phyloP scores from a whole-genome alignment of 108 stramenopile species.

The Cyclotella atomus region DNA sequence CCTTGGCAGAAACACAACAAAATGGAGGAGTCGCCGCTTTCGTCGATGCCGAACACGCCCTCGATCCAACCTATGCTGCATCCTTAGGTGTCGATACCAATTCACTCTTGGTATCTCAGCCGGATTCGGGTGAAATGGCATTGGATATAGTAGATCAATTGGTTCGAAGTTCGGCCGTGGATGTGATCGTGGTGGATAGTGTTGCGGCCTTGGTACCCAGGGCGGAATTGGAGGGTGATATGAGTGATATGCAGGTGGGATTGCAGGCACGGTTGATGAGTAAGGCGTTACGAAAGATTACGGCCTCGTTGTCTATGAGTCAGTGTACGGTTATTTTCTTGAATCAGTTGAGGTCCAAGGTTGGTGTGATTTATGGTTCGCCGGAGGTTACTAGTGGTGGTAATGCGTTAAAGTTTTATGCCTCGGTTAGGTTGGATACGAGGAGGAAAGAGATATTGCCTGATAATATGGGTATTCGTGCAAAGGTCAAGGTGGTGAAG shows the following conservation, averaged over 20 bases:
- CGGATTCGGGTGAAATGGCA: slow-evolving; percentile 97
- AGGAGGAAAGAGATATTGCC: slow-evolving; percentile 89
- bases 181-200: slow-evolving; percentile 94
- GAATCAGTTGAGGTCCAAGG: slow-evolving; percentile 93
- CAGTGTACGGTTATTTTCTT: slow-evolving; percentile 93
- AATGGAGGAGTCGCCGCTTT: slow-evolving; percentile 92
- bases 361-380: slow-evolving; percentile 92
- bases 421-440: slow-evolving; percentile 89
- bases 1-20: slow-evolving; percentile 90
- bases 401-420: slow-evolving; percentile 95
- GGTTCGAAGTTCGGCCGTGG: slow-evolving; percentile 88
- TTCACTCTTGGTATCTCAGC: slow-evolving; percentile 89
- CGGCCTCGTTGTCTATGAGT: slow-evolving; percentile 78
- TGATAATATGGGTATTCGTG: slow-evolving; percentile 90
- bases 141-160: slow-evolving; percentile 97
- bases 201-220: slow-evolving; percentile 97
- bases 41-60: slow-evolving; percentile 98
- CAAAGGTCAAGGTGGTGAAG: slow-evolving; percentile 94
- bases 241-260: slow-evolving; percentile 90
- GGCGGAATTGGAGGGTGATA: slow-evolving; percentile 93
- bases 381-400: slow-evolving; percentile 97
- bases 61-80: slow-evolving; percentile 92
- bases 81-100: slow-evolving; percentile 89
- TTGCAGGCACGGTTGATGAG: slow-evolving; percentile 95
- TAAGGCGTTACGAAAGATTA: slow-evolving; percentile 97